phyloP scores from a whole-genome alignment of 768 basidiomycete species.

The Rhodotorula paludigena region DNA sequence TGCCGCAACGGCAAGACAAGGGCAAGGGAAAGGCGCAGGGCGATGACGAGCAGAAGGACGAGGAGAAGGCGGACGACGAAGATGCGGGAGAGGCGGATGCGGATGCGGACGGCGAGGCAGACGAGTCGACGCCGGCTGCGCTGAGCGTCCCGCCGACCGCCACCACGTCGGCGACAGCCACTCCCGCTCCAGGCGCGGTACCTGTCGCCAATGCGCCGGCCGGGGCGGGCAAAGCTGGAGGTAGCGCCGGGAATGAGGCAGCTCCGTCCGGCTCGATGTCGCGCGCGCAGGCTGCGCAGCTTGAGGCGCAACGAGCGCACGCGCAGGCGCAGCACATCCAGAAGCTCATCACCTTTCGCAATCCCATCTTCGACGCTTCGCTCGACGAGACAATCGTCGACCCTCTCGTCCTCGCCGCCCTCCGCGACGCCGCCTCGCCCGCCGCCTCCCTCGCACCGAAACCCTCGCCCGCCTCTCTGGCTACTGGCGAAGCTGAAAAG shows the following conservation, averaged over 20 bases:
- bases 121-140: constrained; percentile 20
- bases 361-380: constrained; percentile 38
- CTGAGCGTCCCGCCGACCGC: neutral
- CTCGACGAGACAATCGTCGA: constrained; percentile 28
- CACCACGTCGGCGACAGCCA: neutral
- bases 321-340: constrained; percentile 21
- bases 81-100: constrained; percentile 45
- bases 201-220: constrained; percentile 4
- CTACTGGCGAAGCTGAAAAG: neutral
- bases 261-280: constrained; percentile 11
- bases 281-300: constrained; percentile 3
- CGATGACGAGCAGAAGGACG: constrained; percentile 51
- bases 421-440: neutral
- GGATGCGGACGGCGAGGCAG: constrained; percentile 46
- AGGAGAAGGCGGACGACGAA: constrained; percentile 50
- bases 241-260: constrained; percentile 15
- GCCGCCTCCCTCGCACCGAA: neutral
- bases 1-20: constrained; percentile 52
- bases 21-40: constrained; percentile 26
- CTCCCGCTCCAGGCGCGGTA: neutral
- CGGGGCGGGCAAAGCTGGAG: constrained; percentile 27
- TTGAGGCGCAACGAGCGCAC: constrained; percentile 10
- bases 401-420: constrained; percentile 15
- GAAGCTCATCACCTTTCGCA: constrained; percentile 32
- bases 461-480: neutral